A percentile compares a stretch with the other conserved stretches of the same genome.
Evolutionary conservation across 1,139 yeast species (phyloP).

Genomic region (Arxiozyma slooffiae): DNA sequence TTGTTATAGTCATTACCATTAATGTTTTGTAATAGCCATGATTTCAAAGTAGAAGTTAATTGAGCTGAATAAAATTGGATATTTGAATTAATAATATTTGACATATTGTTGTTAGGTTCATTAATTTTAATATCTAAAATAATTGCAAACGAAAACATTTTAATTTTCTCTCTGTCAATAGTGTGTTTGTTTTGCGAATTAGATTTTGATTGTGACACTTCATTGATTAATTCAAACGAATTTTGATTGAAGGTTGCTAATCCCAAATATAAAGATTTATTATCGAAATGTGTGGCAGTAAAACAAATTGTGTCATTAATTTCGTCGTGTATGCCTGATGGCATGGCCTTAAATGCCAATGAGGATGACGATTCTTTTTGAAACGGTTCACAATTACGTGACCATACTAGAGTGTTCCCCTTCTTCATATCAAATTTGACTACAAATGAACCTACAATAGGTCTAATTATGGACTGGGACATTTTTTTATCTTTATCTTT

Average conservation of each 20-base stretch:
- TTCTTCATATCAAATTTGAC: slow-evolving; percentile 27
- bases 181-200: slow-evolving; percentile 14
- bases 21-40: not conserved
- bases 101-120: slow-evolving; percentile 21
- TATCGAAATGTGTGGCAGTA: slow-evolving; percentile 30
- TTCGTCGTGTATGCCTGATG: slow-evolving; percentile 73
- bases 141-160: slow-evolving; percentile 58
- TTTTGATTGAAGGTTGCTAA: slow-evolving; percentile 42
- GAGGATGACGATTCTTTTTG: slow-evolving; percentile 8
- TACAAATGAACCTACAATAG: slow-evolving; percentile 16
- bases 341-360: slow-evolving; percentile 60
- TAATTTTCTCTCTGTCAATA: slow-evolving; percentile 43
- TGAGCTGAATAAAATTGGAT: slow-evolving; percentile 38
- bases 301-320: slow-evolving; percentile 45
- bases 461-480: not conserved
- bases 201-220: not conserved
- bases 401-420: slow-evolving; percentile 28
- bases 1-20: not conserved
- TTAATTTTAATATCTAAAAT: slow-evolving; percentile 36
- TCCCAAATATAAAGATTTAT: slow-evolving; percentile 33
- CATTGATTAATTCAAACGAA: slow-evolving; percentile 15
- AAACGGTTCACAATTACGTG: slow-evolving; percentile 9
- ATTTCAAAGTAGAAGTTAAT: slow-evolving; percentile 31
- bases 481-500: no score
- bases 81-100: not conserved